Evolutionary conservation across 2,329 filamentous ascomycete genomes (phyloP).

Genomic region (Aspergillus flavus): DNA sequence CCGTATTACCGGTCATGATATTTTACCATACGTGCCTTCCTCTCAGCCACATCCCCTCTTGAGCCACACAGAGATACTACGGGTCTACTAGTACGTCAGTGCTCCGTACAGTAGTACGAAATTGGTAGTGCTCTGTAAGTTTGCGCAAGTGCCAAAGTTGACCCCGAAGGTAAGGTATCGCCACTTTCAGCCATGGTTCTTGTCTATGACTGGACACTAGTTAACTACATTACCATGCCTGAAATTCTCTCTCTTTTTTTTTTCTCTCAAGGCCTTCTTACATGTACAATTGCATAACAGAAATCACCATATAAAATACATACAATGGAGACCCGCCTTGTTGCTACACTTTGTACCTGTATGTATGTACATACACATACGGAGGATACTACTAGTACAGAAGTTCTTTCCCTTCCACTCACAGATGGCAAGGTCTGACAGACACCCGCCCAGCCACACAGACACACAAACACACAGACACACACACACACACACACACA

Average conservation of each 20-base stretch:
- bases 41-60: slow-evolving; percentile 2
- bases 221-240: not conserved
- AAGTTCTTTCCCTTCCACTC: not conserved
- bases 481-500: too few relatives aligned
- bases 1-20: slow-evolving; percentile 2
- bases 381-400: too few relatives aligned
- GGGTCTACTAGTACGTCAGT: not conserved
- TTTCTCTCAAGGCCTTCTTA: not conserved
- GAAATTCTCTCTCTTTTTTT: not conserved
- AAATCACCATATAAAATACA: not conserved
- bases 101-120: not conserved
- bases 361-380: not conserved
- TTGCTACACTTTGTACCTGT: not conserved
- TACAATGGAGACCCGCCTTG: not conserved
- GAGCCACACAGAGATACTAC: not conserved
- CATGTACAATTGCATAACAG: not conserved
- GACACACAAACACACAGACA: not conserved
- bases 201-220: not conserved
- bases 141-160: not conserved
- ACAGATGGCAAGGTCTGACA: not conserved
- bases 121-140: not conserved
- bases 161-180: not conserved
- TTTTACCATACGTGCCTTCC: slow-evolving; percentile 1
- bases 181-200: not conserved
- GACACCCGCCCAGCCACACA: not conserved